Percentiles rank a stretch among this genome's conserved stretches.
phyloP scores from a whole-genome alignment of 805 yeast species.

The Saccharomycopsis olivae region DNA sequence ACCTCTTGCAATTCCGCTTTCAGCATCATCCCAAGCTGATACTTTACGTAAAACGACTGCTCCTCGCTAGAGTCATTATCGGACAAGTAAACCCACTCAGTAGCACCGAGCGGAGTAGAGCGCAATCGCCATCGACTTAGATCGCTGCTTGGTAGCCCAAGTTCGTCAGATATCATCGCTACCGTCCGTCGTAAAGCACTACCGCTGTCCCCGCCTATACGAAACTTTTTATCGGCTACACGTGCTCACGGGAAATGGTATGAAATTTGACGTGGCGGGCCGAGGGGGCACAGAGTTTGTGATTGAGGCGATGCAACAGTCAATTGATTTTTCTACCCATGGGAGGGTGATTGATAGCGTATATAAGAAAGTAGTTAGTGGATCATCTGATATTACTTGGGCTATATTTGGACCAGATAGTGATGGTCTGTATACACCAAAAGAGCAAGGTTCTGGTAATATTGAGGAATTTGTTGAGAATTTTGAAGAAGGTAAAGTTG shows the following conservation, averaged over 20 bases:
- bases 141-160: conserved; percentile 64
- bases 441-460: conserved; percentile 48
- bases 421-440: conserved; percentile 33
- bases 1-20: conserved; percentile 22
- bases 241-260: too few relatives aligned
- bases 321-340: conserved; percentile 48
- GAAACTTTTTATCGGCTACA: too few relatives aligned
- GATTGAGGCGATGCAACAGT: too few relatives aligned
- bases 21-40: conserved; percentile 22
- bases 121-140: conserved; percentile 62
- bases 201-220: too few relatives aligned
- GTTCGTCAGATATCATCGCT: too few relatives aligned
- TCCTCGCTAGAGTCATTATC: conserved; percentile 29
- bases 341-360: conserved; percentile 65
- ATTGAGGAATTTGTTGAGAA: conserved; percentile 70
- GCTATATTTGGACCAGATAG: conserved; percentile 70
- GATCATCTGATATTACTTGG: conserved; percentile 62
- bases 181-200: too few relatives aligned
- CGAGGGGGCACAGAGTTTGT: too few relatives aligned
- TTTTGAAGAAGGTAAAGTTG: conserved; percentile 70
- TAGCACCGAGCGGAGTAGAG: conserved; percentile 63
- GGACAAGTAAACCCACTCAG: conserved; percentile 64
- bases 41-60: conserved; percentile 47
- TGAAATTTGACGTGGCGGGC: too few relatives aligned
- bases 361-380: conserved; percentile 71